Conservation (phyloP, 306 rosid genomes). For the Fagus crenata region DNA sequence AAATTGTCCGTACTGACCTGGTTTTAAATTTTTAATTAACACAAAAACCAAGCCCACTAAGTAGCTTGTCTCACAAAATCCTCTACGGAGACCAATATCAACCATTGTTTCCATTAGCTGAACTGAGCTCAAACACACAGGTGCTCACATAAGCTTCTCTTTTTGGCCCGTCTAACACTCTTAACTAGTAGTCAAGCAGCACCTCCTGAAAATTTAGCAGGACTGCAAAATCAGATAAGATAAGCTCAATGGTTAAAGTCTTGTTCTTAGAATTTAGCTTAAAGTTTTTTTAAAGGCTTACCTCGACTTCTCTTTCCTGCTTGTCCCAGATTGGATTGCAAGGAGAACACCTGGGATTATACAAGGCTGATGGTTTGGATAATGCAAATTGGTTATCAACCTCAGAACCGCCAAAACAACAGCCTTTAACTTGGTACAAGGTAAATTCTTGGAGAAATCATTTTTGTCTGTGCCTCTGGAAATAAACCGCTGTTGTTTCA, state of each 20-base stretch:
- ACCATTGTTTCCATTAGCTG: neutral
- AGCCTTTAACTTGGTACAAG: constrained; percentile 94
- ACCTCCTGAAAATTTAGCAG: neutral
- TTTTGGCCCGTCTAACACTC: neutral
- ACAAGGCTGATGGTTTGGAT: constrained; percentile 54
- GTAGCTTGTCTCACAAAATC: neutral
- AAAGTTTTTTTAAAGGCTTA: neutral
- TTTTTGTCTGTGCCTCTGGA: constrained; percentile 11
- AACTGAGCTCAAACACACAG: neutral
- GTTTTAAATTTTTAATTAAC: neutral
- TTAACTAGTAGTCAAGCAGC: neutral
- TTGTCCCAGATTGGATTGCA: constrained; percentile 68
- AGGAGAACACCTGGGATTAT: constrained; percentile 67
- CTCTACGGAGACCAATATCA: neutral
- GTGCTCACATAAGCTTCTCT: neutral
- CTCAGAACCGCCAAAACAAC: constrained; percentile 58
- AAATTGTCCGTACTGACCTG: neutral
- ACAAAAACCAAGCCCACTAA: neutral
- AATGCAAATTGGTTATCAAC: constrained; percentile 66
- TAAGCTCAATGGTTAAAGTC: neutral
- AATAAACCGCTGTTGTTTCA: constrained; percentile 16
- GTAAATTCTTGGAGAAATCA: constrained; percentile 38
- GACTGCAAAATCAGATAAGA: neutral
- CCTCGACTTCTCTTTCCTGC: constrained; percentile 16
- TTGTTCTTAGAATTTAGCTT: neutral